Evolutionary conservation across 2,329 filamentous ascomycete species (phyloP).

Genomic region (Clarireedia paspali): DNA sequence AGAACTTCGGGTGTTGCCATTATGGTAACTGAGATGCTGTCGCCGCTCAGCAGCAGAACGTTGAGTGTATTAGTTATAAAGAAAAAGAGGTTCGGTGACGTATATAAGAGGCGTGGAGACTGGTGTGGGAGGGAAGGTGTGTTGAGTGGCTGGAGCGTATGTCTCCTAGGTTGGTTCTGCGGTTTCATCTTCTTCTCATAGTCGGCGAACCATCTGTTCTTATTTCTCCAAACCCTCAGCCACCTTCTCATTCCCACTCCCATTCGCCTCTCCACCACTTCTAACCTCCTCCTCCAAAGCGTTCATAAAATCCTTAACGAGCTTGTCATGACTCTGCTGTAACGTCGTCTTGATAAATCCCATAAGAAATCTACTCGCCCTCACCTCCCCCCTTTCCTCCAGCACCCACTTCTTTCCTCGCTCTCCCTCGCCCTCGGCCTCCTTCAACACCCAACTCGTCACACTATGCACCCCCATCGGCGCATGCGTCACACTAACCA

Average conservation of each 20-base stretch:
- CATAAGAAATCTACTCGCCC: constrained; percentile 67
- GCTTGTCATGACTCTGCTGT: constrained; percentile 61
- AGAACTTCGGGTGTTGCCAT: no score
- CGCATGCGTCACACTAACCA: constrained; percentile 26
- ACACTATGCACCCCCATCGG: constrained; percentile 39
- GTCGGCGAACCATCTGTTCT: no score
- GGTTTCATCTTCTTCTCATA: no score
- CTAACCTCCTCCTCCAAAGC: constrained; percentile 33
- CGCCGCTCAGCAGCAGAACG: no score
- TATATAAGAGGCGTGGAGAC: no score
- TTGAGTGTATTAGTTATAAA: no score
- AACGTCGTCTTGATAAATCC: constrained; percentile 74
- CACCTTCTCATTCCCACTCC: not conserved
- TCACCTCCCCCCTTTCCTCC: constrained; percentile 71
- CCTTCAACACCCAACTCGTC: constrained; percentile 61
- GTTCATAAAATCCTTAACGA: constrained; percentile 54
- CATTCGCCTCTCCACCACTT: not conserved
- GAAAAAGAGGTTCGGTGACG: no score
- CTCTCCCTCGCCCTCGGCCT: constrained; percentile 51
- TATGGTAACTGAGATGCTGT: no score
- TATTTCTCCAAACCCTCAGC: no score
- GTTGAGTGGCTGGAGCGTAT: no score
- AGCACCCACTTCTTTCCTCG: constrained; percentile 70
- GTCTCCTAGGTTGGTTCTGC: no score
- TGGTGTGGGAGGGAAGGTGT: no score